phyloP scores from a whole-genome alignment of 805 yeast species.

The Saccharomyces mikatae region DNA sequence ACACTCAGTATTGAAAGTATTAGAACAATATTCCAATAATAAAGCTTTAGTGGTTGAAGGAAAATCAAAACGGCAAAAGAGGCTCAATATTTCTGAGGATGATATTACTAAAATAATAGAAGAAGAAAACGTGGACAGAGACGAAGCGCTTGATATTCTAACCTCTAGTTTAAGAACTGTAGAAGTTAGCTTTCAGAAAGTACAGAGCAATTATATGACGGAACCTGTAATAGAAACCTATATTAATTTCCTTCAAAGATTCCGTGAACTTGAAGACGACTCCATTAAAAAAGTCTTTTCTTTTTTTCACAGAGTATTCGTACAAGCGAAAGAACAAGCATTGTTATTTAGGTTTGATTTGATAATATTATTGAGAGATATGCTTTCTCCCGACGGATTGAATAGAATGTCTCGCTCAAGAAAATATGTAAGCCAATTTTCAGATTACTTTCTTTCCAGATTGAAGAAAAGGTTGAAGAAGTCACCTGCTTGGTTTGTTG shows the following conservation, averaged over 20 bases:
- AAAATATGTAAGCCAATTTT: constrained; percentile 55
- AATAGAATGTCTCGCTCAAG: constrained; percentile 40
- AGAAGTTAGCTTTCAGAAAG: constrained; percentile 19
- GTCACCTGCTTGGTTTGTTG: constrained; percentile 51
- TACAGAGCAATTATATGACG: constrained; percentile 25
- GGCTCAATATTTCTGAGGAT: constrained; percentile 20
- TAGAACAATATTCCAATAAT: constrained; percentile 53
- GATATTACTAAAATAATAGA: constrained; percentile 34
- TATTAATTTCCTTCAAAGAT: constrained; percentile 52
- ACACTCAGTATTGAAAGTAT: constrained; percentile 54
- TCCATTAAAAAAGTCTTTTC: constrained; percentile 58
- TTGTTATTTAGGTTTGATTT: constrained; percentile 66
- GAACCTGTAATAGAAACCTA: constrained; percentile 59
- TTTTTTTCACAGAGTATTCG: constrained; percentile 64
- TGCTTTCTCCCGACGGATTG: constrained; percentile 46
- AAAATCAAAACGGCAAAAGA: constrained; percentile 32
- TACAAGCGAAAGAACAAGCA: constrained; percentile 50
- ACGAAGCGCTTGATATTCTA: constrained; percentile 26
- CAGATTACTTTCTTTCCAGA: constrained; percentile 56
- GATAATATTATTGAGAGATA: constrained; percentile 46
- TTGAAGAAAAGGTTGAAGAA: constrained; percentile 40
- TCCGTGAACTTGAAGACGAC: constrained; percentile 49
- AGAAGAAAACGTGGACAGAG: constrained; percentile 23
- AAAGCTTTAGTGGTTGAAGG: constrained; percentile 41
- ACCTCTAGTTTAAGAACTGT: constrained; percentile 9